Evolutionary conservation across 1,284 basidiomycete species (phyloP), one percentile per base, ranked within the genome.

Genomic region (Xanthoconium separans): DNA sequence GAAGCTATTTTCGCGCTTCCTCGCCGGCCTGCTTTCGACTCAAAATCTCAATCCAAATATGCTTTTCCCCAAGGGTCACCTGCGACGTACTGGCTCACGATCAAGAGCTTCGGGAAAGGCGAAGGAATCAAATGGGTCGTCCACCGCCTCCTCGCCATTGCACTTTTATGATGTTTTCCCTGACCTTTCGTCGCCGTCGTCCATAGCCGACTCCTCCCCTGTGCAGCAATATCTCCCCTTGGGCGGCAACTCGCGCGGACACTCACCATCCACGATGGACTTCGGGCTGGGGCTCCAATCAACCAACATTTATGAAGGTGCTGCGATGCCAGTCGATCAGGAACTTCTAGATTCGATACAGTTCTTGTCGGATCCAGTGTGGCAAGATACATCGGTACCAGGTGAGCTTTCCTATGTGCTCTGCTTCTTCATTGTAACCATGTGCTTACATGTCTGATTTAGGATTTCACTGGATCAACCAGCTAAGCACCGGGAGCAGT

Each of bases 1-100:
- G 6, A 84, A 83, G 61, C 74, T 90, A 7, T 91, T 89, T 65
- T 81, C 89, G 0, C 82, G 81, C 46, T 91, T 91, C 78, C 75
- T 91, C 34, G 77, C 80, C 44, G 80, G 83, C 31, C 77, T 91
- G 3, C 77, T 91, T n/a, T 77, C 78, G 31, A 77, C 76, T 15
- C 78, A 84, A 13, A 76, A 75, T 62, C 77, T 80, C 10, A 74
- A 74, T 44, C 65, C 75, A 11, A 75, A 79, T 41, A 64, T 67
- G n/a, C 64, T 62, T 7, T 55, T 70, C 9, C 55, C 65, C 55
- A 47, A 22, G n/a, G 18, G 13, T 5, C 45, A 59, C 20, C 27
- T 54, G 9, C 53, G 52, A 16, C 56, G 60, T 18, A 15, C 16
- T n/a, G 37, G 57, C 42, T 53, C 59, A 30, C 56, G 59, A 48